Percentiles rank a stretch among this genome's conserved stretches.
These are phyloP conservation scores for Trichophyton equinum DNA, from an alignment of 2,329 filamentous ascomycete genomes.

Conservation along the genomic window DNA sequence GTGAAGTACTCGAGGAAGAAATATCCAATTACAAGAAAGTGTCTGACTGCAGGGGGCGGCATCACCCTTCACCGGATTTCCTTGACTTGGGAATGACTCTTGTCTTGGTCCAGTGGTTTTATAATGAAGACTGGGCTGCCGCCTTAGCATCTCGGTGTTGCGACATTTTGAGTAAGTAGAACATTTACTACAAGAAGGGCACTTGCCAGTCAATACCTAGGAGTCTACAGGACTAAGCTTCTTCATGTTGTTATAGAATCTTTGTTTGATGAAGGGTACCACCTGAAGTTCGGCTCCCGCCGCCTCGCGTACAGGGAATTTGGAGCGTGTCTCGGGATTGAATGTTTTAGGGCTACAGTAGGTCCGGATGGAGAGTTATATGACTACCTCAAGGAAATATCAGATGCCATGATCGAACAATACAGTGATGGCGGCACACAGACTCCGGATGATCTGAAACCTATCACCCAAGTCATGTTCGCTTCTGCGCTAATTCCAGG, in stretches of 20 bases:
- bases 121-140: conserved; percentile 38
- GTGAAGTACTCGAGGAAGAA: conserved; percentile 33
- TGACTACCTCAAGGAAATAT: conserved; percentile 21
- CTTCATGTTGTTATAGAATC: conserved; percentile 18
- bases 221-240: background rate
- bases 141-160: conserved; percentile 26
- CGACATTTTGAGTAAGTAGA: conserved; percentile 25
- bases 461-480: conserved; percentile 48
- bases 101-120: conserved; percentile 44
- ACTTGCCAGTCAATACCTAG: too few relatives aligned
- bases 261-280: conserved; percentile 25
- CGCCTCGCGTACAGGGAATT: conserved; percentile 45
- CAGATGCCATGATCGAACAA: conserved; percentile 25
- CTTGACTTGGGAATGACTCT: conserved; percentile 50
- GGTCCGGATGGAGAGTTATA: conserved; percentile 23
- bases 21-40: conserved; percentile 42
- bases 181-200: background rate
- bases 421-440: conserved; percentile 29
- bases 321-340: conserved; percentile 40
- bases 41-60: conserved; percentile 34
- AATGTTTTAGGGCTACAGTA: conserved; percentile 25
- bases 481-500: conserved; percentile 44
- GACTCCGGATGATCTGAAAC: conserved; percentile 35
- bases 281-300: conserved; percentile 24
- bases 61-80: conserved; percentile 38